These are phyloP conservation scores for Venturia nashicola DNA, from an alignment of 2,329 filamentous ascomycete genomes.

Conservation along the genomic window DNA sequence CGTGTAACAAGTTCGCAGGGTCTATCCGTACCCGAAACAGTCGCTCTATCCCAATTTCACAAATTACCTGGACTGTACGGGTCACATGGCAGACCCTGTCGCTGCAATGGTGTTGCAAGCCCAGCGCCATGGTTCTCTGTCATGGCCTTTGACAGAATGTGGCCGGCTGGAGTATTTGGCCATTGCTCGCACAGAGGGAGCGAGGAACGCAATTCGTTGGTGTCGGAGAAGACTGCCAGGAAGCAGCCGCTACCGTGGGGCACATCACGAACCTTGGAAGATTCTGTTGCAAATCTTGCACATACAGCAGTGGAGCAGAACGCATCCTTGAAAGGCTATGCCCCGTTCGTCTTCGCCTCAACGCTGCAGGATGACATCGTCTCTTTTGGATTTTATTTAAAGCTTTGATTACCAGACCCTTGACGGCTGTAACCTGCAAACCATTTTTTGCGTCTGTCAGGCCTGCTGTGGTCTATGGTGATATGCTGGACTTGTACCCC, in stretches of 20 bases:
- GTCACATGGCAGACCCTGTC: neutral
- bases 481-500: neutral
- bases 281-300: neutral
- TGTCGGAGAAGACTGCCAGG: neutral
- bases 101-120: neutral
- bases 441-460: neutral
- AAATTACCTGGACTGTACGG: neutral
- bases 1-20: neutral
- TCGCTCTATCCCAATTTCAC: neutral
- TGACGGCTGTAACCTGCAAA: neutral
- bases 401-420: neutral
- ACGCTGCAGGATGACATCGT: neutral
- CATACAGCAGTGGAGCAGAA: neutral
- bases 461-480: neutral
- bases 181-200: neutral
- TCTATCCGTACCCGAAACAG: neutral
- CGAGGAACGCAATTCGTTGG: neutral
- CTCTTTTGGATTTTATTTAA: neutral
- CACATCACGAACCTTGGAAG: constrained; percentile 4
- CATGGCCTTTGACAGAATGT: neutral
- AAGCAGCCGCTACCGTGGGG: neutral
- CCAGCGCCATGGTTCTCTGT: neutral
- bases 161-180: neutral
- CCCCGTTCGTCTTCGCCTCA: neutral
- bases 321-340: neutral